Evolutionary conservation across 495 filamentous ascomycete species (phyloP).

Genomic region (Thozetella sp.): DNA sequence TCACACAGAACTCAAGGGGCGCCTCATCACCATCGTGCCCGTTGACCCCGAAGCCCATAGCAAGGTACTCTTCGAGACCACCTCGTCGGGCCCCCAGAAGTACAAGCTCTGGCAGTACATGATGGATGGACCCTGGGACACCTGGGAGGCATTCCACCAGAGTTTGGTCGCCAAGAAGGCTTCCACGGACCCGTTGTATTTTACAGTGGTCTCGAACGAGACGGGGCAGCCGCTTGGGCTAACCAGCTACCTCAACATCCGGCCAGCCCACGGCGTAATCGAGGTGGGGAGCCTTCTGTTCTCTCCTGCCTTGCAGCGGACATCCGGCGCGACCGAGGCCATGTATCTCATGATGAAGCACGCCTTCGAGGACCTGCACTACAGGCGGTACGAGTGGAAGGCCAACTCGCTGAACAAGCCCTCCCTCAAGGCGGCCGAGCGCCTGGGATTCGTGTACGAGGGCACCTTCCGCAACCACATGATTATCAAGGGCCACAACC

Average conservation of each 20-base stretch:
- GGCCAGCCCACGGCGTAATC: conserved; percentile 31
- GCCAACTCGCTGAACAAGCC: conserved; percentile 51
- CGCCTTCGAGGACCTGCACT: conserved; percentile 51
- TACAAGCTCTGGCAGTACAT: conserved; percentile 50
- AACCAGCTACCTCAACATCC: conserved; percentile 44
- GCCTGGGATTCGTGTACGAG: conserved; percentile 55
- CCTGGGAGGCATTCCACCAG: conserved; percentile 29
- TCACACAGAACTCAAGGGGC: not conserved
- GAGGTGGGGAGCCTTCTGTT: conserved; percentile 56
- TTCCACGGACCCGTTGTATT: conserved; percentile 38
- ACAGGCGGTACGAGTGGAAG: conserved; percentile 61
- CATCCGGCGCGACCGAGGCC: conserved; percentile 50
- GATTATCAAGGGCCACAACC: conserved; percentile 53
- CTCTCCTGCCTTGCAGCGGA: conserved; percentile 44
- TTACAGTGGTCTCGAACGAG: conserved; percentile 36
- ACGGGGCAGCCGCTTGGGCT: conserved; percentile 37
- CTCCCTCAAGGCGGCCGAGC: conserved; percentile 46
- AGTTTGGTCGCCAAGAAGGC: conserved; percentile 23
- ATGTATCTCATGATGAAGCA: conserved; percentile 48
- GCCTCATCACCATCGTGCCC: not conserved
- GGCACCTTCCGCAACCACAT: conserved; percentile 59
- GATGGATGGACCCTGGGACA: conserved; percentile 36
- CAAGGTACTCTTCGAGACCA: not conserved
- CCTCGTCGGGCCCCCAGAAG: not conserved
- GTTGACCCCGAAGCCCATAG: not conserved